Conservation (phyloP, 768 basidiomycete genomes). For the Sporobolomyces roseus region DNA sequence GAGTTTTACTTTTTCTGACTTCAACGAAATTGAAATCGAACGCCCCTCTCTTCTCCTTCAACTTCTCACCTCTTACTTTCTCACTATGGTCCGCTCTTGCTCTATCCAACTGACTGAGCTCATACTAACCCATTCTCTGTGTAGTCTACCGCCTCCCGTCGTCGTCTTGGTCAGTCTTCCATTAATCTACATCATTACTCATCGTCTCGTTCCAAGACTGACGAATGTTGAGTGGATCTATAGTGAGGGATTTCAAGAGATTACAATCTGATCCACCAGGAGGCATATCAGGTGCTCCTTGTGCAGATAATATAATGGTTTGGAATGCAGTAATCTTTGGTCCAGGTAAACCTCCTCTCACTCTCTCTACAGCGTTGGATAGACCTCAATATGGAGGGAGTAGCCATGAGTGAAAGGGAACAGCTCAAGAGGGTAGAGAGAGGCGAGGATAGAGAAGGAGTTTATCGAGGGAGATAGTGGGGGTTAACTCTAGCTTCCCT, state of each 20-base stretch:
- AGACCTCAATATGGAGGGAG: too few relatives aligned
- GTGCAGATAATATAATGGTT: conserved; percentile 97
- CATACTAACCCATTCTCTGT: background rate
- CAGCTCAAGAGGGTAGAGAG: too few relatives aligned
- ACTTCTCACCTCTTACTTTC: background rate
- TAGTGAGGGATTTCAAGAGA: conserved; percentile 88
- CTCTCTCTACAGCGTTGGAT: too few relatives aligned
- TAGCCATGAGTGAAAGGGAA: too few relatives aligned
- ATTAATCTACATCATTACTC: background rate
- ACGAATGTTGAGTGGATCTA: background rate
- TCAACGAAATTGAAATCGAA: too few relatives aligned
- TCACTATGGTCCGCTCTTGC: background rate
- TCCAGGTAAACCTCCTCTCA: conserved; percentile 59
- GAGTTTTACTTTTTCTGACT: too few relatives aligned
- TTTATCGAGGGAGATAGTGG: too few relatives aligned
- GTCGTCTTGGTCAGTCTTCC: conserved; percentile 63
- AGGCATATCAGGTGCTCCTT: conserved; percentile 94
- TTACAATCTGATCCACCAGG: conserved; percentile 90
- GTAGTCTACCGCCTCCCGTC: conserved; percentile 87
- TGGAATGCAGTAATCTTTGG: conserved; percentile 99
- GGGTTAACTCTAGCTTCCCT: too few relatives aligned
- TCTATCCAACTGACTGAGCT: background rate
- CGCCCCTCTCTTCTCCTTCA: background rate
- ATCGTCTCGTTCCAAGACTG: background rate
- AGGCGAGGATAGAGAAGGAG: too few relatives aligned